Percentiles rank a stretch among this genome's conserved stretches.
These are phyloP conservation scores for Closterium sp. DNA, from an alignment of 139 green algal species.

Conservation along the genomic window DNA sequence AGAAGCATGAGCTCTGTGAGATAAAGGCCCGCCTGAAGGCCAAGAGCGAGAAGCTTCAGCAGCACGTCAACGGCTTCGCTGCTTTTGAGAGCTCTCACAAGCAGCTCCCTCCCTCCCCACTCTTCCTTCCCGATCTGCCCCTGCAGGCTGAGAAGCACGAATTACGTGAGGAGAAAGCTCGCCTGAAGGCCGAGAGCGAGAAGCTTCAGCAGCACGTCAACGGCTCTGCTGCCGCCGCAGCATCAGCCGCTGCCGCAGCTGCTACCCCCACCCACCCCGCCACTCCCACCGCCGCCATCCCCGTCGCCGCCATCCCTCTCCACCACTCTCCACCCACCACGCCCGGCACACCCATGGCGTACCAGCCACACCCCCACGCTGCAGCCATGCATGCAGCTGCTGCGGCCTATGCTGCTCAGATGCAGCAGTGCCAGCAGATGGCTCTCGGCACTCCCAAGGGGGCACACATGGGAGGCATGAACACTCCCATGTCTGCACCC, in stretches of 20 bases:
- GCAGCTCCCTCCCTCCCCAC: not conserved
- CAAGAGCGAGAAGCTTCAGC: constrained; percentile 45
- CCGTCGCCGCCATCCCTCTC: not conserved
- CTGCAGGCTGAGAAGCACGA: constrained; percentile 48
- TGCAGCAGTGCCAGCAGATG: not conserved
- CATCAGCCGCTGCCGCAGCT: no score
- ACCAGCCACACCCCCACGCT: constrained; percentile 10
- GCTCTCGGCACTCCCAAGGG: not conserved
- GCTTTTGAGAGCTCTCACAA: not conserved
- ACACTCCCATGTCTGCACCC: not conserved
- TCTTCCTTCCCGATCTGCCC: no score
- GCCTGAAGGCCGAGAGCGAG: constrained; percentile 52
- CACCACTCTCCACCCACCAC: not conserved
- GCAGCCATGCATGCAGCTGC: constrained; percentile 33
- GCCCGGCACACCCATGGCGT: not conserved
- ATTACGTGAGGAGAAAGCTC: constrained; percentile 38
- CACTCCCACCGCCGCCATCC: not conserved
- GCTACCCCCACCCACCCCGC: not conserved
- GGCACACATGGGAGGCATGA: not conserved
- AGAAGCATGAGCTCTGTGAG: constrained; percentile 46
- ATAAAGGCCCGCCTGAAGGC: constrained; percentile 51
- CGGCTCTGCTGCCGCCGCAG: not conserved
- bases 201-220: constrained; percentile 38
- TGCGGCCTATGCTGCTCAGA: constrained; percentile 37
- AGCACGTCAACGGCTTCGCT: constrained; percentile 45